Evolutionary conservation across 805 yeast species (phyloP), one percentile per base, ranked within the genome.

Genomic region (Gaillardinia entomophila): DNA sequence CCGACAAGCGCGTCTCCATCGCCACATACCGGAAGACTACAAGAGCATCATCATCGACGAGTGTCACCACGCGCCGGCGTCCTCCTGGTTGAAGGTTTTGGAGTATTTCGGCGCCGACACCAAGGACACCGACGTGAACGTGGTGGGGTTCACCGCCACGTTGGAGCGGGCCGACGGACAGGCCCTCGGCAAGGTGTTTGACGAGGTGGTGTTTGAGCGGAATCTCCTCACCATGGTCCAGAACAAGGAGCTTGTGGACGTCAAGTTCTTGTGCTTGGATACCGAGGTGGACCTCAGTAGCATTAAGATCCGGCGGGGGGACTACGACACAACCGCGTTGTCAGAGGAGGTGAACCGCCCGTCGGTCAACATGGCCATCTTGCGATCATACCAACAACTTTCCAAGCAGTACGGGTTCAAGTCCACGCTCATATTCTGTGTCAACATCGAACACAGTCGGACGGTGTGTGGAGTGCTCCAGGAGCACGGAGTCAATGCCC

Each of bases 61-160:
- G 53, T 94, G 96, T 26, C 97, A 89, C 50, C 97, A 89, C 55
- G 80, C 95, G 0, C 82, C 84, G 1, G 87, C 96, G 1, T 49
- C 54, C 12, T 68, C 88, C 1, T 90, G 89, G 62, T 28, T 57
- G 12, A 65, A 68, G 19, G 66, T 88, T 1, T 51, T 86, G 32
- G 52, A 63, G 3, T 67, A 84, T 46, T 86, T 89, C 45, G 62
- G 63, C 1, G 79, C 80, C 6, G 45, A 54, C 25, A 46, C 49
- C 1, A 42, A 59, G 0, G 51, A 61, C 1, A 60, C 75, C 35
- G 57, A 58, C 0, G 65, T 80, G 2, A 72, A 77, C 1, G 74
- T 86, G 0, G 63, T 86, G 12, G 97, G 97, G 2, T 86, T 90
- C 43, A 81, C 95, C 11, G 97, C 97, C 0, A 89, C 97, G 0